Conservation (phyloP, 1,284 basidiomycete species). For the Hemileia vastatrix region DNA sequence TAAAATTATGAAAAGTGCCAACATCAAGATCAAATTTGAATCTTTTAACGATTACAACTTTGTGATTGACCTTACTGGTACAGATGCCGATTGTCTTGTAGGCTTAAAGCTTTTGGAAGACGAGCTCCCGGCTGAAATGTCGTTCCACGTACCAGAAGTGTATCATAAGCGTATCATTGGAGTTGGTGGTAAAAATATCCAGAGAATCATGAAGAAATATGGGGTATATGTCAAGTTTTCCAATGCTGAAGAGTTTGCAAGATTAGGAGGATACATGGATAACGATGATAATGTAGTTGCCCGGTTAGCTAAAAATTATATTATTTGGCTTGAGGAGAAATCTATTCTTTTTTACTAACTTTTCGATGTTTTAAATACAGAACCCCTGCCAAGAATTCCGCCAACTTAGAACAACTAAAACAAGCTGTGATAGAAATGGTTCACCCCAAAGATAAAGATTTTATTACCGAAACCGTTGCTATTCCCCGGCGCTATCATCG, state of each 20-base stretch:
- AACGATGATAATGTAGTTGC: conserved; percentile 98
- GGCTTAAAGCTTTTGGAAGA: conserved; percentile 85
- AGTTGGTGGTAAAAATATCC: conserved; percentile 95
- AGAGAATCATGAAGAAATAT: conserved; percentile 99
- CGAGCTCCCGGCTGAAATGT: conserved; percentile 95
- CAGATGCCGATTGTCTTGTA: conserved; percentile 69
- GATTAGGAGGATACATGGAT: conserved; percentile 87
- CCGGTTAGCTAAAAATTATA: too few relatives aligned
- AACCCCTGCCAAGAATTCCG: conserved; percentile 94
- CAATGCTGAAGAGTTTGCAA: conserved; percentile 93
- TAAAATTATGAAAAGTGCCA: conserved; percentile 93
- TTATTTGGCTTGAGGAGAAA: conserved; percentile 1
- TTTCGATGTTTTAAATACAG: neutral
- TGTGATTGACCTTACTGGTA: conserved; percentile 68
- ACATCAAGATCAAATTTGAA: conserved; percentile 98
- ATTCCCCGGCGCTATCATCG: conserved; percentile 92
- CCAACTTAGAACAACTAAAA: conserved; percentile 89
- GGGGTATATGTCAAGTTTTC: conserved; percentile 99
- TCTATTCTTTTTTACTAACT: too few relatives aligned
- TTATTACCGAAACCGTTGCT: conserved; percentile 79
- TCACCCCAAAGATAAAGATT: conserved; percentile 96
- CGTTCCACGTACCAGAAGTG: conserved; percentile 95
- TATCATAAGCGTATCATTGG: conserved; percentile 99
- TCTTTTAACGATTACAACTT: conserved; percentile 99
- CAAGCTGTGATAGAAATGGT: conserved; percentile 96